Evolutionary conservation across 345 rosid species (phyloP).

Genomic region (Pugionium cornutum): DNA sequence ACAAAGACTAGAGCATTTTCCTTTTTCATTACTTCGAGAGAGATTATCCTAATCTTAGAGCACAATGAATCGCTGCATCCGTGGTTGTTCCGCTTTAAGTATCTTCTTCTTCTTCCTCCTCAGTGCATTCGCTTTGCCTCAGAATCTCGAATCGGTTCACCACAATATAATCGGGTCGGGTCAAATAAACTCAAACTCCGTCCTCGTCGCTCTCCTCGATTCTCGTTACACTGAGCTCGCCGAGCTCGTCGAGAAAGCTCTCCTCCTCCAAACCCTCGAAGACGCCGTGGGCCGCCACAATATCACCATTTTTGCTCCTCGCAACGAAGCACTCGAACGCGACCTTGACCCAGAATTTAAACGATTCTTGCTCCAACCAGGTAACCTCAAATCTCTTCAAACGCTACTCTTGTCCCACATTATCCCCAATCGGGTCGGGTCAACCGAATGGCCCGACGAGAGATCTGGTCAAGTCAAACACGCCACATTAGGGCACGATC

Average conservation of each 20-base stretch:
- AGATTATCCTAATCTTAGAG: slow-evolving; percentile 28
- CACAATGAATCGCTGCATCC: slow-evolving; percentile 43
- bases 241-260: slow-evolving; percentile 75
- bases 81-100: slow-evolving; percentile 37
- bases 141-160: slow-evolving; percentile 34
- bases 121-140: slow-evolving; percentile 17
- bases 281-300: slow-evolving; percentile 62
- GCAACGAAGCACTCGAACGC: slow-evolving; percentile 73
- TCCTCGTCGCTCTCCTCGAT: slow-evolving; percentile 78
- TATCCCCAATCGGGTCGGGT: slow-evolving; percentile 52
- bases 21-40: not conserved
- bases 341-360: slow-evolving; percentile 75
- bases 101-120: slow-evolving; percentile 23
- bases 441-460: slow-evolving; percentile 44
- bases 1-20: not conserved
- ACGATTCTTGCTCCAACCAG: slow-evolving; percentile 75
- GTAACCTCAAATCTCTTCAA: slow-evolving; percentile 72
- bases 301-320: slow-evolving; percentile 76
- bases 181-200: slow-evolving; percentile 74
- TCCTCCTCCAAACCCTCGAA: slow-evolving; percentile 68
- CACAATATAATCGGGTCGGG: slow-evolving; percentile 39
- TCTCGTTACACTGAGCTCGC: slow-evolving; percentile 80
- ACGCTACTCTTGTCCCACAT: slow-evolving; percentile 61
- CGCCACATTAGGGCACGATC: slow-evolving; percentile 40
- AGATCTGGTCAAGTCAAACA: slow-evolving; percentile 35